Percentiles rank a stretch among this genome's conserved stretches.
Conservation (phyloP, 495 filamentous ascomycete genomes). For the Tetracladium marchalianum region DNA sequence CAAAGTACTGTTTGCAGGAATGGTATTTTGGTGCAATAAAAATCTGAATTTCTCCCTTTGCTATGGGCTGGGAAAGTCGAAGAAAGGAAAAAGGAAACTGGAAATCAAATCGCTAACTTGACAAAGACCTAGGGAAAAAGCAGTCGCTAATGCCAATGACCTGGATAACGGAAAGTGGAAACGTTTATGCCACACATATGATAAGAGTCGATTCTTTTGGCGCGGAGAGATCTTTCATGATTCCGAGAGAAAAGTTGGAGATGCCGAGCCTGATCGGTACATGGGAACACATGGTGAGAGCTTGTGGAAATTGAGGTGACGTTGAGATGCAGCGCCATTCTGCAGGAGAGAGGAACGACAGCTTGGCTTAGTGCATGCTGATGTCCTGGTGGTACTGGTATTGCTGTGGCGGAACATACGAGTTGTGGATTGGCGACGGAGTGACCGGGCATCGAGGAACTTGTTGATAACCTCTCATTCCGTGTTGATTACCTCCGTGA, state of each 20-base stretch:
- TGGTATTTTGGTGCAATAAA: not conserved
- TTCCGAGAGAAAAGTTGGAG: conserved; percentile 7
- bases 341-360: not conserved
- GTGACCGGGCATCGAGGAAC: conserved; percentile 41
- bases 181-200: conserved; percentile 23
- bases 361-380: conserved; percentile 13
- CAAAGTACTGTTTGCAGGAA: conserved; percentile 1
- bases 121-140: conserved; percentile 8
- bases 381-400: conserved; percentile 19
- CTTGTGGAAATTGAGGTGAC: not conserved
- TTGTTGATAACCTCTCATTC: conserved; percentile 35
- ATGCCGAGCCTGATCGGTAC: not conserved
- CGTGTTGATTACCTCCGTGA: conserved; percentile 26
- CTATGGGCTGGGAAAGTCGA: conserved; percentile 5
- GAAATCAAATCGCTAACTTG: conserved; percentile 16
- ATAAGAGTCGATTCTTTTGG: conserved; percentile 10
- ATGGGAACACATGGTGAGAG: not conserved
- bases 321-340: not conserved
- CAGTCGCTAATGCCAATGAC: conserved; percentile 27
- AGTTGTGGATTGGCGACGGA: conserved; percentile 32
- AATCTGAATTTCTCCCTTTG: not conserved
- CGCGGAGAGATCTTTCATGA: conserved; percentile 8
- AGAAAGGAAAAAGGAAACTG: conserved; percentile 8
- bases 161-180: conserved; percentile 18
- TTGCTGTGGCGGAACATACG: conserved; percentile 19